phyloP scores from a whole-genome alignment of 2,329 filamentous ascomycete genomes.

The Venturia oleaginea region DNA sequence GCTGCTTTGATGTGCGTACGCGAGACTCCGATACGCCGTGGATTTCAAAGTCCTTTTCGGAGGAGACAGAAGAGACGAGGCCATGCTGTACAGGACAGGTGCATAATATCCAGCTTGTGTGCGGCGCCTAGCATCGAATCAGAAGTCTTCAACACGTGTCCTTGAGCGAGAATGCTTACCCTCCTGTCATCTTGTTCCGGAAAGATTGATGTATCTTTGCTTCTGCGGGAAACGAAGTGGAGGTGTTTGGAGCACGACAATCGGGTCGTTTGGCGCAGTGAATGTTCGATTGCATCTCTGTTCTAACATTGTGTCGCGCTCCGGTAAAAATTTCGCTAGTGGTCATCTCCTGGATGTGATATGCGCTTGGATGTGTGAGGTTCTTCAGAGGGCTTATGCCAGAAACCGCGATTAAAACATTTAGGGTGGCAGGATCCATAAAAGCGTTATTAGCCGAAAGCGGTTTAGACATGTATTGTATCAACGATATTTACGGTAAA shows the following conservation, averaged over 20 bases:
- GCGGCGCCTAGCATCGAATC: background rate
- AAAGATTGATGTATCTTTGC: conserved; percentile 1
- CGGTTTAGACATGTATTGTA: too few relatives aligned
- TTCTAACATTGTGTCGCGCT: background rate
- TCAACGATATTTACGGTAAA: too few relatives aligned
- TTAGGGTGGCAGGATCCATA: too few relatives aligned
- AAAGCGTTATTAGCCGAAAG: too few relatives aligned
- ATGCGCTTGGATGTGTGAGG: background rate
- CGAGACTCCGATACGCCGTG: background rate
- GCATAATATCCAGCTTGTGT: background rate
- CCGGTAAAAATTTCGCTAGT: background rate
- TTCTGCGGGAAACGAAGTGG: conserved; percentile 1
- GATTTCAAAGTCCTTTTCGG: background rate
- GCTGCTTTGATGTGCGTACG: background rate
- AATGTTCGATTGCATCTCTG: too few relatives aligned
- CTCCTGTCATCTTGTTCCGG: conserved; percentile 8
- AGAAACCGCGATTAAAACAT: background rate
- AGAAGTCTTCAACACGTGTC: background rate
- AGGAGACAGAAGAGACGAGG: background rate
- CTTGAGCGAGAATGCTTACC: background rate
- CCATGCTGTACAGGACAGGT: conserved; percentile 1
- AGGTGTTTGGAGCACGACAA: background rate
- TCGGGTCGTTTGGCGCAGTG: background rate
- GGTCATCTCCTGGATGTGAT: background rate
- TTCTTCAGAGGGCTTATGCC: background rate